Base-by-base conservation (phyloP, 140 eudicot species). In the Bidens hawaiensis region DNA sequence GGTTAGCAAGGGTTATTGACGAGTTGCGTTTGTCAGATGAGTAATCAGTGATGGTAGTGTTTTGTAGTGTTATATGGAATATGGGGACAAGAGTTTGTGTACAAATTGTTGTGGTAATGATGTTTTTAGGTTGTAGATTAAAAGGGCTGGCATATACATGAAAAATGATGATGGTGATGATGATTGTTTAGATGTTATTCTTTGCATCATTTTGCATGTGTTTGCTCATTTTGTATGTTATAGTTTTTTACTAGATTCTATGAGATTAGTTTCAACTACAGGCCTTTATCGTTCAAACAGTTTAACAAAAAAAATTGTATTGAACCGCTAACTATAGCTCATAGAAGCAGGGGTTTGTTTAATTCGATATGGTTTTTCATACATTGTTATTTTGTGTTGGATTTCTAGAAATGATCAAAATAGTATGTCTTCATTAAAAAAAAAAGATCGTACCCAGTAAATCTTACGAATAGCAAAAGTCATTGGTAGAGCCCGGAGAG, bases 21-120 rank as follows among this genome's bases (percentile, higher is more conserved):
- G 86, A 78, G 22, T 68, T 84, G 76, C 83, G 61, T 62, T 65
- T 87, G 72, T 77, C 83, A 16, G 64, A 76, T 49, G 90, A 81
- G 81, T 83, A 46, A 57, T 22, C 23, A 58, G 1, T 23, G 62
- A 25, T 14, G 59, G 45, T 30, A 18, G 43, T 61, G 19, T 22
- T 47, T 38, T 36, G 68, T 40, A 55, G 19, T 68, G 74, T 12
- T 13, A 52, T 15, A 25, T 24, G 59, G 34, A 26, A 36, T 25
- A 24, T 43, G 66, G 65, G 13, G 49, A 25, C 53, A 51, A 28
- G 64, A 28, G 69, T 30, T 47, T 62, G 68, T 73, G 78, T 73
- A 73, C 68, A 73, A 73, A 73, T 73, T 73, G 73, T 73, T 73
- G 78, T 73, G 65, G 57, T 58, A 36, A 73, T 26, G 56, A 38